Evolutionary conservation across 768 basidiomycete genomes (phyloP).

Genomic region (Boletus insuetus): DNA sequence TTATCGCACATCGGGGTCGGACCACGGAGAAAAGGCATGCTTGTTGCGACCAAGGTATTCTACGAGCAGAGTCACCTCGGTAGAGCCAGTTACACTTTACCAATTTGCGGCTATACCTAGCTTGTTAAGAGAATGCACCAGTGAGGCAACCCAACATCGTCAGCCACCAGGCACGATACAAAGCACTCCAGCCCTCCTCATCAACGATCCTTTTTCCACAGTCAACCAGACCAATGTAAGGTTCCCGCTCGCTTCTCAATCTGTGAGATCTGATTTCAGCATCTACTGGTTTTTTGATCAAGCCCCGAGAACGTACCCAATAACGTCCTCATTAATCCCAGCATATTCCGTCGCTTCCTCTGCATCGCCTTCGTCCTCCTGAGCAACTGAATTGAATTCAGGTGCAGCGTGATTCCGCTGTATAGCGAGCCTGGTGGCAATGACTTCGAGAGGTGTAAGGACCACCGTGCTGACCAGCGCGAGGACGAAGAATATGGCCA

Average conservation of each 20-base stretch:
- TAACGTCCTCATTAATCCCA: constrained; percentile 77
- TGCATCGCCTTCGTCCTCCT: constrained; percentile 67
- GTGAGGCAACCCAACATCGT: constrained; percentile 61
- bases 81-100: background rate
- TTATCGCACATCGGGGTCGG: too few relatives aligned
- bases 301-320: constrained; percentile 52
- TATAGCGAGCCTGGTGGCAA: constrained; percentile 73
- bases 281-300: background rate
- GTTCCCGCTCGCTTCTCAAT: constrained; percentile 73
- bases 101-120: background rate
- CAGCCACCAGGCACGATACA: constrained; percentile 88
- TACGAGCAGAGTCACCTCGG: background rate
- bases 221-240: constrained; percentile 71
- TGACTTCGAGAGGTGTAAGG: constrained; percentile 78
- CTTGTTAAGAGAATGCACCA: constrained; percentile 42
- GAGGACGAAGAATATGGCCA: constrained; percentile 56
- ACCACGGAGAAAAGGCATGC: too few relatives aligned
- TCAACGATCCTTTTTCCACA: constrained; percentile 73
- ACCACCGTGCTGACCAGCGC: constrained; percentile 54
- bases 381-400: constrained; percentile 70
- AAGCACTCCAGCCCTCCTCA: constrained; percentile 71
- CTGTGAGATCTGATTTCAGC: constrained; percentile 34
- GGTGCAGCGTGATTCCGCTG: constrained; percentile 80
- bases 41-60: too few relatives aligned
- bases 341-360: constrained; percentile 62